A percentile compares a stretch with the other conserved stretches of the same genome.
Conservation (phyloP, 495 filamentous ascomycete genomes). For the Apiosordaria backusii region DNA sequence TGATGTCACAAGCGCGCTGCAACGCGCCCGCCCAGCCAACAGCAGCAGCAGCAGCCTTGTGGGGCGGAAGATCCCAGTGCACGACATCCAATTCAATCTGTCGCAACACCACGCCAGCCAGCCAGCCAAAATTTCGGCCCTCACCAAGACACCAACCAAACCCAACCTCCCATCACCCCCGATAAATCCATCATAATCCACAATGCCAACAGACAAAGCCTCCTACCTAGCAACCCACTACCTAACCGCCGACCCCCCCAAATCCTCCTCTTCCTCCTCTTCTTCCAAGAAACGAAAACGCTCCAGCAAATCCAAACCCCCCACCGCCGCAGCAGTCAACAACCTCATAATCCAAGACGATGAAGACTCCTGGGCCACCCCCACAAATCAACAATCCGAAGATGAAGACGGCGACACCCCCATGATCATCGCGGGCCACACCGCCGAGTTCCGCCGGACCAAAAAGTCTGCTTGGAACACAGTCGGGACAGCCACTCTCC, state of each 20-base stretch:
- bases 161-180: not conserved
- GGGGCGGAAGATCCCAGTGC: not conserved
- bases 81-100: not conserved
- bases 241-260: conserved; percentile 68
- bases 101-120: not conserved
- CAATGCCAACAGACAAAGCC: conserved; percentile 63
- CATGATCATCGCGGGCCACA: conserved; percentile 48
- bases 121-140: conserved; percentile 7
- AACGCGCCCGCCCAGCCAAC: not conserved
- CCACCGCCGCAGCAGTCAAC: conserved; percentile 34
- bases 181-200: conserved; percentile 4
- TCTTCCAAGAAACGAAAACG: conserved; percentile 76
- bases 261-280: conserved; percentile 53
- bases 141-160: conserved; percentile 13
- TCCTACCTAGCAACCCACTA: conserved; percentile 95
- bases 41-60: not conserved
- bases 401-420: conserved; percentile 41
- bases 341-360: conserved; percentile 92
- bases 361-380: conserved; percentile 59
- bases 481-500: conserved; percentile 51
- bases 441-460: conserved; percentile 68
- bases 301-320: conserved; percentile 52
- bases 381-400: conserved; percentile 42
- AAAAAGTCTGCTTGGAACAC: conserved; percentile 79
- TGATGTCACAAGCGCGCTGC: not conserved